These are phyloP conservation scores for Cruciata laevipes DNA, from an alignment of 257 asterid species.

Conservation along the genomic window DNA sequence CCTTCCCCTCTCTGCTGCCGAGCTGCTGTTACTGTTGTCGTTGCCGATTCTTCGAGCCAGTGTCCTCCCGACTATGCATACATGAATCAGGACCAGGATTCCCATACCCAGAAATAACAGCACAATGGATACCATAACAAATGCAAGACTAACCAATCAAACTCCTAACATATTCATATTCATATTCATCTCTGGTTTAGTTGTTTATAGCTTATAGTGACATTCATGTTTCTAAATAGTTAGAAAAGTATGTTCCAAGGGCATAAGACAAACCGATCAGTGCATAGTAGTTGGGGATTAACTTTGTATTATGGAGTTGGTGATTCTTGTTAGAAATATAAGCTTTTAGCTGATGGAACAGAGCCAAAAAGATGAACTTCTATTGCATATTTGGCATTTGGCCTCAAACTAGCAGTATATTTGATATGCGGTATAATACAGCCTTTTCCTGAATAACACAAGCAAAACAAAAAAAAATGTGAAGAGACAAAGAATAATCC, in stretches of 20 bases:
- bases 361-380: not conserved
- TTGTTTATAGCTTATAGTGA: not conserved
- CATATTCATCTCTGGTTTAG: slow-evolving; percentile 1
- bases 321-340: not conserved
- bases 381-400: not conserved
- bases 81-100: slow-evolving; percentile 42
- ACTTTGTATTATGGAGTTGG: slow-evolving; percentile 35
- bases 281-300: slow-evolving; percentile 25
- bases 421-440: no score
- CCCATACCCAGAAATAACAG: slow-evolving; percentile 45
- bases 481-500: not conserved
- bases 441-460: not conserved
- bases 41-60: slow-evolving; percentile 21
- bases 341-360: not conserved
- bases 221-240: not conserved
- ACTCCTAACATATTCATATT: slow-evolving; percentile 14
- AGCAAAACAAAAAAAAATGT: not conserved
- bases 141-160: slow-evolving; percentile 18
- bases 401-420: not conserved
- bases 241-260: not conserved
- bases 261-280: not conserved
- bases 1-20: slow-evolving; percentile 37
- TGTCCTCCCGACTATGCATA: slow-evolving; percentile 52
- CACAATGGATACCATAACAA: slow-evolving; percentile 41
- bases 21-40: not conserved